Conservation (phyloP, 2,329 filamentous ascomycete species). For the Hypoxylon sp. region DNA sequence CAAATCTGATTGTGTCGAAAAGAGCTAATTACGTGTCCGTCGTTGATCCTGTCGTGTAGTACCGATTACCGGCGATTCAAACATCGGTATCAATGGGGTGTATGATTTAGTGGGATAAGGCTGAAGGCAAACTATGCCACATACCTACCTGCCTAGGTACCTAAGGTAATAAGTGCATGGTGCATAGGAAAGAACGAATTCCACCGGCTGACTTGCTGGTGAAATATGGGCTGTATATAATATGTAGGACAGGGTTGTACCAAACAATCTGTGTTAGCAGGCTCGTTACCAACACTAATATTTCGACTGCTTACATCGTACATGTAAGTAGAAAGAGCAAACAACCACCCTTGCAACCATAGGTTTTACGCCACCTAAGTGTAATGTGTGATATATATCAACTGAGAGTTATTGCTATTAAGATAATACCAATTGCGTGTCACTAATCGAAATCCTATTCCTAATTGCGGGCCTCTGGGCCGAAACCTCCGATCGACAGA, state of each 20-base stretch:
- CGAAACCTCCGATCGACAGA: conserved; percentile 41
- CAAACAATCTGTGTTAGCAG: neutral
- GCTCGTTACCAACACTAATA: neutral
- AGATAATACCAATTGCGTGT: neutral
- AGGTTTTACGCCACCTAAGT: neutral
- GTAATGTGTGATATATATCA: neutral
- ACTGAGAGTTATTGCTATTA: neutral
- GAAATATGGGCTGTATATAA: conserved; percentile 5
- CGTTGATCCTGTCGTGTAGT: conserved; percentile 4
- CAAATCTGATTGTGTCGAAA: conserved; percentile 5
- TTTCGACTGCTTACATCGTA: neutral
- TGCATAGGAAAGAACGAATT: conserved; percentile 17
- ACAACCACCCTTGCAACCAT: neutral
- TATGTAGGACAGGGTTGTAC: neutral
- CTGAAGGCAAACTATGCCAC: conserved; percentile 30
- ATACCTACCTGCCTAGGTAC: too few relatives aligned
- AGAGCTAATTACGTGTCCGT: conserved; percentile 4
- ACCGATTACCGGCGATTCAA: too few relatives aligned
- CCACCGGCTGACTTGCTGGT: conserved; percentile 6
- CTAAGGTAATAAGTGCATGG: too few relatives aligned
- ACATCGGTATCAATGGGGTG: too few relatives aligned
- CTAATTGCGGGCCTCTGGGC: conserved; percentile 40
- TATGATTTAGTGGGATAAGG: conserved; percentile 32
- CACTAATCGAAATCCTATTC: conserved; percentile 22
- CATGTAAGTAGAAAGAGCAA: neutral